Evolutionary conservation across 192 early-diverging fungal genomes (phyloP).

Genomic region (Backusella psychrophila): DNA sequence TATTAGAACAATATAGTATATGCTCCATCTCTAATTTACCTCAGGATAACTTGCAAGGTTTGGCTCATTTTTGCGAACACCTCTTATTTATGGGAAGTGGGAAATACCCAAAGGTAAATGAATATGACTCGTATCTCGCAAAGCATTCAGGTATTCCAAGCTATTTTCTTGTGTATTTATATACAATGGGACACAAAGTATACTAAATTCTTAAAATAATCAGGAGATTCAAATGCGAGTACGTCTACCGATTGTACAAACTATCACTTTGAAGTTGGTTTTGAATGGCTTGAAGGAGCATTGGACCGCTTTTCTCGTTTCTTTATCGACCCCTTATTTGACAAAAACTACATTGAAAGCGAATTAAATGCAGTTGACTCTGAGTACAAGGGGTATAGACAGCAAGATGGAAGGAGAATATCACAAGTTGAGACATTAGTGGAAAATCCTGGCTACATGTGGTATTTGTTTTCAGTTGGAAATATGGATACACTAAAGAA

Average conservation of each 20-base stretch:
- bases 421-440: constrained; percentile 79
- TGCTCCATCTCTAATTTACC: background rate
- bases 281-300: constrained; percentile 45
- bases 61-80: constrained; percentile 74
- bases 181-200: background rate
- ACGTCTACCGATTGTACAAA: constrained; percentile 45
- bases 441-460: constrained; percentile 68
- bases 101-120: constrained; percentile 72
- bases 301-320: constrained; percentile 76
- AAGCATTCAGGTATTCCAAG: constrained; percentile 41
- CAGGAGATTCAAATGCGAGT: constrained; percentile 45
- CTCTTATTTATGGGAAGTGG: constrained; percentile 61
- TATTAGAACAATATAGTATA: background rate
- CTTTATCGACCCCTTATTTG: constrained; percentile 86
- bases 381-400: constrained; percentile 86
- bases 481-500: constrained; percentile 77
- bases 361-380: constrained; percentile 93
- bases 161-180: background rate
- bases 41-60: constrained; percentile 53
- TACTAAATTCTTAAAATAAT: background rate
- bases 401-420: constrained; percentile 76
- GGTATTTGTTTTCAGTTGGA: constrained; percentile 84
- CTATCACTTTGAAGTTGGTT: constrained; percentile 52
- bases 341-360: constrained; percentile 77
- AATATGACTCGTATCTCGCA: constrained; percentile 49